phyloP scores from a whole-genome alignment of 371 early-diverging fungal species.

The Antonospora locustae region DNA sequence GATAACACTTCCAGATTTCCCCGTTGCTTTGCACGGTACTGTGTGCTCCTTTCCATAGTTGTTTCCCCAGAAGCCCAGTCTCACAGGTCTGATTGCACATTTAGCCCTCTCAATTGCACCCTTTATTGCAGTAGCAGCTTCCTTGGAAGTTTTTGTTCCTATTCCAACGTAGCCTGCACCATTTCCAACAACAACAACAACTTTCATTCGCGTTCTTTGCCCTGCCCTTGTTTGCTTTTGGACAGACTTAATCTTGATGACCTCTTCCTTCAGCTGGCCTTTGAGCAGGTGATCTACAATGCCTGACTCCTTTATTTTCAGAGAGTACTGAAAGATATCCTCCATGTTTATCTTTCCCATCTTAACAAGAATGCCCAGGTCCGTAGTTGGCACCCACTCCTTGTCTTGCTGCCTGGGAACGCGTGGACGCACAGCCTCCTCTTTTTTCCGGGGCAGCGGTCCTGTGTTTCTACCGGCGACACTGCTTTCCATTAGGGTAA shows the following conservation, averaged over 20 bases:
- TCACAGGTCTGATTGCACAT: constrained; percentile 85
- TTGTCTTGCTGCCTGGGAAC: constrained; percentile 37
- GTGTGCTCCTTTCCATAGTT: constrained; percentile 90
- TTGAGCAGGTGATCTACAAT: constrained; percentile 81
- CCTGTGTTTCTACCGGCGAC: too few species aligned
- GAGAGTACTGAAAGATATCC: constrained; percentile 86
- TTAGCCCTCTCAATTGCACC: constrained; percentile 95
- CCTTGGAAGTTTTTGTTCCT: constrained; percentile 96
- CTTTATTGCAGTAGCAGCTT: constrained; percentile 90
- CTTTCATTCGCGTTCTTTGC: constrained; percentile 98
- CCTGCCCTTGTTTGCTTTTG: constrained; percentile 99
- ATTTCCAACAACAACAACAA: constrained; percentile 94
- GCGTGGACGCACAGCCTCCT: not conserved
- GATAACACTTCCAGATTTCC: constrained; percentile 90
- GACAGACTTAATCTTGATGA: constrained; percentile 96
- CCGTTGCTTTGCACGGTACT: constrained; percentile 89
- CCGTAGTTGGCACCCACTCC: constrained; percentile 55
- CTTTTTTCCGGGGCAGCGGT: constrained; percentile 12
- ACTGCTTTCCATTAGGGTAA: too few species aligned
- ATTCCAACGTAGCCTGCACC: constrained; percentile 88
- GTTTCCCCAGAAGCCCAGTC: constrained; percentile 96
- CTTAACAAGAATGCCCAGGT: constrained; percentile 54
- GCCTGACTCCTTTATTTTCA: constrained; percentile 96
- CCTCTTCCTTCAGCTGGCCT: constrained; percentile 87
- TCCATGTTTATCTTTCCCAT: constrained; percentile 58